phyloP scores from a whole-genome alignment of 139 green algal genomes.

The Nannochloris sp. region DNA sequence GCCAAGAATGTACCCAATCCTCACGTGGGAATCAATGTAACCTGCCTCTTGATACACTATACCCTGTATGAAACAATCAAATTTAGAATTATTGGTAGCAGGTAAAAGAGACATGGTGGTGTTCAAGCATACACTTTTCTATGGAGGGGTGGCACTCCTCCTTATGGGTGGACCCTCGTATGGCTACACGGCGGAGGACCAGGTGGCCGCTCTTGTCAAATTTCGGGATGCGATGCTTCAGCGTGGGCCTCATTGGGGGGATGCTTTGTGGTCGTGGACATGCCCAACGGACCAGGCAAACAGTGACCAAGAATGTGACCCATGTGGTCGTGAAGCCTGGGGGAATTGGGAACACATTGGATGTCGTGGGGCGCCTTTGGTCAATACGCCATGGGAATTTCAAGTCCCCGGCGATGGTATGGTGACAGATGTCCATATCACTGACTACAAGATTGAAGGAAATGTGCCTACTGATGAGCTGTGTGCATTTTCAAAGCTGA shows the following conservation, averaged over 20 bases:
- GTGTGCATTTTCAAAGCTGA: constrained; percentile 4
- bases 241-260: constrained; percentile 13
- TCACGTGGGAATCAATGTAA: neutral
- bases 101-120: too few species aligned
- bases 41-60: too few species aligned
- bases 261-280: constrained; percentile 15
- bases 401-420: constrained; percentile 11
- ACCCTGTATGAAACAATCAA: too few species aligned
- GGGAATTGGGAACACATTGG: constrained; percentile 26
- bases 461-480: constrained; percentile 21
- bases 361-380: constrained; percentile 9
- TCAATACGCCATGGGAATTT: neutral
- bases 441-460: constrained; percentile 22
- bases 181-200: neutral
- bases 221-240: constrained; percentile 25
- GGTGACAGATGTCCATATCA: constrained; percentile 31
- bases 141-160: neutral
- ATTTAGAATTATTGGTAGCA: too few species aligned
- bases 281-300: constrained; percentile 15
- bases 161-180: neutral
- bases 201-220: neutral
- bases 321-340: constrained; percentile 11
- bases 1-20: neutral
- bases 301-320: constrained; percentile 9
- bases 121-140: too few species aligned